Evolutionary conservation across 371 early-diverging fungal genomes (phyloP).

Genomic region (Mucor mucedo): DNA sequence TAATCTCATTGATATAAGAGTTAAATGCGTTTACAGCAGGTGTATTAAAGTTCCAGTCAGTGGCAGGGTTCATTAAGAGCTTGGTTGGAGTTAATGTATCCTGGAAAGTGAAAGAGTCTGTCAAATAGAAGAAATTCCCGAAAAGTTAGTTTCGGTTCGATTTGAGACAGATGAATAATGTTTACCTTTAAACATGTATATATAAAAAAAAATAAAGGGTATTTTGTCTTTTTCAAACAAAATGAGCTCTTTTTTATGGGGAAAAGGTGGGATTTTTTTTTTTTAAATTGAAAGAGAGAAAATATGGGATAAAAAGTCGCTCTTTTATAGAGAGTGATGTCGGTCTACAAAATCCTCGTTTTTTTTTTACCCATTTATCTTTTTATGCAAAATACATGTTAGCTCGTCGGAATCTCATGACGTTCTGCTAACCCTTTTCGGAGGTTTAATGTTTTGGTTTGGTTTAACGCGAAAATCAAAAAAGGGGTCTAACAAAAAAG

Average conservation of each 20-base stretch:
- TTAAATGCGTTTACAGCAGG: constrained; percentile 7
- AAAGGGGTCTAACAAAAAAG: constrained; percentile 3
- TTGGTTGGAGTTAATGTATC: constrained; percentile 25
- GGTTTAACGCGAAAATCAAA: not conserved
- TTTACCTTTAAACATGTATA: constrained; percentile 31
- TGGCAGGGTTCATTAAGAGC: constrained; percentile 9
- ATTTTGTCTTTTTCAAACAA: constrained; percentile 2
- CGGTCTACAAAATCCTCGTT: not conserved
- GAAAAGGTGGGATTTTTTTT: not conserved
- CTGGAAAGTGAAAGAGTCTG: not conserved
- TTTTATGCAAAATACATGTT: constrained; percentile 14
- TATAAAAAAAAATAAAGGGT: constrained; percentile 3
- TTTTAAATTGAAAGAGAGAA: not conserved
- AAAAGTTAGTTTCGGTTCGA: constrained; percentile 21
- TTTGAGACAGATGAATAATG: constrained; percentile 7
- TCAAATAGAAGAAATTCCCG: constrained; percentile 6
- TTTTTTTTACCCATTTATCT: not conserved
- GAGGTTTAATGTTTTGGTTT: constrained; percentile 18
- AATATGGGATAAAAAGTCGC: constrained; percentile 1
- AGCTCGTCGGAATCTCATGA: constrained; percentile 10
- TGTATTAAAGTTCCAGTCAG: constrained; percentile 20
- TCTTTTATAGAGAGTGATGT: not conserved
- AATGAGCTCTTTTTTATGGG: not conserved
- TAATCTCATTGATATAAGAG: constrained; percentile 11
- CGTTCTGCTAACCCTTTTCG: constrained; percentile 11